These are phyloP conservation scores for Austroboletus rostrupii DNA, from an alignment of 1,284 basidiomycete genomes.

Conservation along the genomic window DNA sequence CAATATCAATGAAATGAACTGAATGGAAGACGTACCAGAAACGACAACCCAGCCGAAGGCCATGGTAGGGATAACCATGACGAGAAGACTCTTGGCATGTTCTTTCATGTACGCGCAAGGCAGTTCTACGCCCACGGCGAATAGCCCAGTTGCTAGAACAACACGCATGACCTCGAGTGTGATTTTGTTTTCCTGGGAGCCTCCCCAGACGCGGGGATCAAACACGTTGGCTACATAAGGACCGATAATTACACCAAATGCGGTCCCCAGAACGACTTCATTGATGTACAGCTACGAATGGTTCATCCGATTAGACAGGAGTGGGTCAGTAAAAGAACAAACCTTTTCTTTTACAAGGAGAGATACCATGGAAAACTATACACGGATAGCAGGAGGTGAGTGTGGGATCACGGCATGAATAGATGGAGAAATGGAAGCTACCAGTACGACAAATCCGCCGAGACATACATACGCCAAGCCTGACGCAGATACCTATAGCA, in stretches of 20 bases:
- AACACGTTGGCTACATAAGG: slow-evolving; percentile 77
- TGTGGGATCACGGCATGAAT: not conserved
- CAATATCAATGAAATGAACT: not conserved
- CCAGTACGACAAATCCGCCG: slow-evolving; percentile 71
- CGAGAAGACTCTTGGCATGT: slow-evolving; percentile 54
- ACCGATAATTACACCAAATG: slow-evolving; percentile 70
- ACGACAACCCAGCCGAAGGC: slow-evolving; percentile 72
- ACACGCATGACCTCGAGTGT: slow-evolving; percentile 78
- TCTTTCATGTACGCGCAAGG: slow-evolving; percentile 63
- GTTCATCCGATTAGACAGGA: not conserved
- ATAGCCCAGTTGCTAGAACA: slow-evolving; percentile 66
- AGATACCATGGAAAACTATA: slow-evolving; percentile 76
- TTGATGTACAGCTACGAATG: slow-evolving; percentile 73
- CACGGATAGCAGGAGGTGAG: not conserved
- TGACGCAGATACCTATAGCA: slow-evolving; percentile 42
- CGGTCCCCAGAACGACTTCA: slow-evolving; percentile 88
- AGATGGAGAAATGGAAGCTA: slow-evolving; percentile 21
- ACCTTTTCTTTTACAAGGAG: slow-evolving; percentile 81
- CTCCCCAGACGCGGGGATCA: slow-evolving; percentile 78
- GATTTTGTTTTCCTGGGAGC: slow-evolving; percentile 48
- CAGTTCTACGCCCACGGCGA: slow-evolving; percentile 72
- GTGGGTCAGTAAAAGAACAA: slow-evolving; percentile 2
- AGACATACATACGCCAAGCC: slow-evolving; percentile 68
- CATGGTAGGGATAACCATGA: slow-evolving; percentile 77
- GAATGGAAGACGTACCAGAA: slow-evolving; percentile 40